phyloP scores from a whole-genome alignment of 306 rosid genomes.

The Oxytropis ochrocephala region DNA sequence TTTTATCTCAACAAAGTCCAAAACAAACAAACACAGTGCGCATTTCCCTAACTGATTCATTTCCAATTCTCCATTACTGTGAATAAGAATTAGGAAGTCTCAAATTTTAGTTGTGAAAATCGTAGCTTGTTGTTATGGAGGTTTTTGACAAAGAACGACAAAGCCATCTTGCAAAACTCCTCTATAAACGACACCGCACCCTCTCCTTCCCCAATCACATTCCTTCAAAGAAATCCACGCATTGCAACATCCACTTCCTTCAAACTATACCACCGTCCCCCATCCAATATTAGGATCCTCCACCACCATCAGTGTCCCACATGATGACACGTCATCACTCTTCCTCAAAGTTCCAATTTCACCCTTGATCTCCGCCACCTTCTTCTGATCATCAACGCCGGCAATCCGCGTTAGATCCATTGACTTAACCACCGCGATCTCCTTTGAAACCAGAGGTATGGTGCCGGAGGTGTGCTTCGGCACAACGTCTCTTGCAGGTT shows the following conservation, averaged over 20 bases:
- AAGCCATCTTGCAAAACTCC: constrained; percentile 68
- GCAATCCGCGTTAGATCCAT: constrained; percentile 28
- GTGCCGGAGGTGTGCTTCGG: constrained; percentile 76
- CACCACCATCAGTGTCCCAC: constrained; percentile 28
- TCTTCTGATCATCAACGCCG: constrained; percentile 17
- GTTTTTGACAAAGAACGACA: constrained; percentile 82
- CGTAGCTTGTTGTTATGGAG: constrained; percentile 97
- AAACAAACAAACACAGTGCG: constrained; percentile 21
- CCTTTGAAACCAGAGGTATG: constrained; percentile 72
- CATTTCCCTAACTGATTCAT: constrained; percentile 10
- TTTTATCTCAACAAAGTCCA: constrained; percentile 22
- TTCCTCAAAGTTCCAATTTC: constrained; percentile 29
- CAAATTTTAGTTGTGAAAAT: too few species aligned
- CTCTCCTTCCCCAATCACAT: constrained; percentile 97
- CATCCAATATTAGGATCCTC: constrained; percentile 71
- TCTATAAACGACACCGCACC: constrained; percentile 80
- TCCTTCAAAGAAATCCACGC: constrained; percentile 53
- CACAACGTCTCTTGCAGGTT: constrained; percentile 28
- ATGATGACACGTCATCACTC: constrained; percentile 44
- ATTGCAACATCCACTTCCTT: constrained; percentile 73
- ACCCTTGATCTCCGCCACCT: constrained; percentile 20
- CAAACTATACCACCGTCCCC: constrained; percentile 89
- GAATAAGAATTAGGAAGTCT: too few species aligned
- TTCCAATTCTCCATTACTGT: neutral
- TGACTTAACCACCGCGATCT: constrained; percentile 70